These are phyloP conservation scores for Verticillium zaregamsianum DNA, from an alignment of 2,329 filamentous ascomycete species.

Conservation along the genomic window DNA sequence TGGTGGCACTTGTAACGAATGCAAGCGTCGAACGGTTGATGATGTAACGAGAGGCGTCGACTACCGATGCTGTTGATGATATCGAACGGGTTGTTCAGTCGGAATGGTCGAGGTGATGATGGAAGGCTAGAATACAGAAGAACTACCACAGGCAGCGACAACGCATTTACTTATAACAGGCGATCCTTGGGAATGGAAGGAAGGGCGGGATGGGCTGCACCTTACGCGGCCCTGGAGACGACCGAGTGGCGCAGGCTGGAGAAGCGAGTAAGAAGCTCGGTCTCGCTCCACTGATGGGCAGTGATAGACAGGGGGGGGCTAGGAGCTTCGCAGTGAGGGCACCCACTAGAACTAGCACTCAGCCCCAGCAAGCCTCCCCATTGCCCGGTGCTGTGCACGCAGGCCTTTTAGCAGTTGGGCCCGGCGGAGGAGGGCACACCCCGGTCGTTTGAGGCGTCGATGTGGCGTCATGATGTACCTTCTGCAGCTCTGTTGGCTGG, in stretches of 20 bases:
- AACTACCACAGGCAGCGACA: neutral
- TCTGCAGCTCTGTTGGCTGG: neutral
- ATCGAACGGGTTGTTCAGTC: neutral
- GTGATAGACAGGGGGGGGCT: neutral
- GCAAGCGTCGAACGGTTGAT: neutral
- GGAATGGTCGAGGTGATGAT: neutral
- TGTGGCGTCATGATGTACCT: neutral
- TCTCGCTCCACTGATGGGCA: constrained; percentile 1
- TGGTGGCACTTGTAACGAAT: neutral
- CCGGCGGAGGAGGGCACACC: neutral
- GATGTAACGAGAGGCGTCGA: neutral
- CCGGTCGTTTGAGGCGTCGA: neutral
- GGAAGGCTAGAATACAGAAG: neutral
- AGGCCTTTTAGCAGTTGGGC: neutral
- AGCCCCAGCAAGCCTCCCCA: neutral
- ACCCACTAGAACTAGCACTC: neutral
- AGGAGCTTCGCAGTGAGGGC: neutral
- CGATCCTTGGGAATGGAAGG: neutral
- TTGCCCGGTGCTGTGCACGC: neutral
- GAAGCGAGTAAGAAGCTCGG: neutral
- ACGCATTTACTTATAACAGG: neutral
- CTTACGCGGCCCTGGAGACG: neutral
- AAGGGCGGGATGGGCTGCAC: neutral
- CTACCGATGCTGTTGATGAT: neutral
- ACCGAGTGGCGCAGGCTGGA: constrained; percentile 1